Base-by-base conservation (phyloP, 139 green algal species). In the Astrephomene gubernaculifera region DNA sequence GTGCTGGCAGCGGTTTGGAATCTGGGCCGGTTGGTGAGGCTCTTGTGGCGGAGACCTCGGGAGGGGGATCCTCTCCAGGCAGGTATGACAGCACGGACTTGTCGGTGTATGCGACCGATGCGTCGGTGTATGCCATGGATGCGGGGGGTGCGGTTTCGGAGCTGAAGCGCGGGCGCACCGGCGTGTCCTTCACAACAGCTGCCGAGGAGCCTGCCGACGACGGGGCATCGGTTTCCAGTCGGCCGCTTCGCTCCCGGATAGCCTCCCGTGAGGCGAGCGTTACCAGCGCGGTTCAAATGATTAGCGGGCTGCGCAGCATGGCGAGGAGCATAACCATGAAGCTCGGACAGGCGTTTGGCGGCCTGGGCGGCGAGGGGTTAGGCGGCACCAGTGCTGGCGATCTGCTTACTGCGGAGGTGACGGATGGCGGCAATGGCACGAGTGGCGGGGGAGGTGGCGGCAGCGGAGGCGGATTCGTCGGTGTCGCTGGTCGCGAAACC, bases 241-340 rank as follows among this genome's bases (percentile, higher is more conserved):
- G 39, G 2, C 36, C 9, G 17, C 41, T 31, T 14, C 33, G 65
- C 33, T 81, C 74, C 17, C 74, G 74, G 9, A 44, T 82, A 12
- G 74, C 9, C 1, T 82, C 74, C 6, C 74, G 74, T 19, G 74
- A 82, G 54, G 4, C 36, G 14, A 71, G 54, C 74, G 29, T 14
- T 9, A 44, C 36, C 17, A 57, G 54, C 31, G 54, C 5, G 24
- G 74, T 54, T 27, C 25, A 63, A 24, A 33, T 72, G 27, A 72
- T 83, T 4, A 35, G 12, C n/a, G 39, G 60, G 22, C 57, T 83
- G 5, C 39, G 76, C 6, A 72, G 4, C 60, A 72, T 83, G 76
- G 57, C 57, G 25, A 57, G 76, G 27, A 71, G 72, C 57, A 70
- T 83, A 39, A 83, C 76, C n/a, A 36, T 72, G 22, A 45, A 49